These are phyloP conservation scores for Phytophthora uliginosa DNA, from an alignment of 352 stramenopile species.

Conservation along the genomic window DNA sequence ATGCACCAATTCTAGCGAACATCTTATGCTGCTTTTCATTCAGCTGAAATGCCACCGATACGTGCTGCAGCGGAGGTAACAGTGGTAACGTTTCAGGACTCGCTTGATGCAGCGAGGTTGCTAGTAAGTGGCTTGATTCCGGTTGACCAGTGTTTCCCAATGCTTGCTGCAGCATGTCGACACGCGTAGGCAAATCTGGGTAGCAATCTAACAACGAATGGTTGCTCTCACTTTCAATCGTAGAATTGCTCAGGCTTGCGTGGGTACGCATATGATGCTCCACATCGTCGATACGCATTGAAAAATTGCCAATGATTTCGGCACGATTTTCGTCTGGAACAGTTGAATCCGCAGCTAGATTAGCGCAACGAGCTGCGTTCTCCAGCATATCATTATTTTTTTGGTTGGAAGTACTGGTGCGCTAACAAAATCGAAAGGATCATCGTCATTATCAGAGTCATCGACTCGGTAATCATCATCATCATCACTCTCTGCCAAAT, in stretches of 20 bases:
- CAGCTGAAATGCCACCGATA: no score
- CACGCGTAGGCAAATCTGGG: neutral
- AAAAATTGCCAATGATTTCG: neutral
- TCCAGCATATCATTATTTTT: neutral
- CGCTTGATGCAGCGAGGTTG: no score
- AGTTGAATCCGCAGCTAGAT: neutral
- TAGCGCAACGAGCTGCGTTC: neutral
- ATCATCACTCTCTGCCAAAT: no score
- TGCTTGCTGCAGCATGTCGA: neutral
- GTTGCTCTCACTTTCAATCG: no score
- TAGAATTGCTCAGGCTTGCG: neutral
- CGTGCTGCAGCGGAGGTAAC: no score
- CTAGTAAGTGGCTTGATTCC: neutral
- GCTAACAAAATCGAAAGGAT: no score
- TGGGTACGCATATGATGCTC: neutral
- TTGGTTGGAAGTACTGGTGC: neutral
- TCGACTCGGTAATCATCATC: no score
- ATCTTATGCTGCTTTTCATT: no score
- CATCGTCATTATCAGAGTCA: no score
- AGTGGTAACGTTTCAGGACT: no score
- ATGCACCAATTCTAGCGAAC: no score
- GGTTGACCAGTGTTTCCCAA: neutral
- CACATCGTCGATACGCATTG: neutral
- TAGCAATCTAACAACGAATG: neutral
- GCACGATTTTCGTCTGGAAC: neutral